Evolutionary conservation across 208 protist species (phyloP).

Genomic region (Leishmania amazonensis): DNA sequence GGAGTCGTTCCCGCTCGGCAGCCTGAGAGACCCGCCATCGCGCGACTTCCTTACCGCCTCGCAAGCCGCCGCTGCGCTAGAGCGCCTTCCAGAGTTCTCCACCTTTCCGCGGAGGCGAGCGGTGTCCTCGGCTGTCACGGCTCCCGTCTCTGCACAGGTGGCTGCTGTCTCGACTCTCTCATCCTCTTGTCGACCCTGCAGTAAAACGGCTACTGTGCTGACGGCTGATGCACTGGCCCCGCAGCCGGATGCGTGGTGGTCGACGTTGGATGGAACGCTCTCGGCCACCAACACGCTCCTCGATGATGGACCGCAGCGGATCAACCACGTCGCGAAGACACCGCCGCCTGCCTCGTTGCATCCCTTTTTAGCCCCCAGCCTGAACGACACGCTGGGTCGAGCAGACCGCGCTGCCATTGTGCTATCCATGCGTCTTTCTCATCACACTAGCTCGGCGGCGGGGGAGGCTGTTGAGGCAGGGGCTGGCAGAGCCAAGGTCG

Average conservation of each 20-base stretch:
- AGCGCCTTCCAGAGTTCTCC: slow-evolving; percentile 1
- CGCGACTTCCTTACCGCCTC: slow-evolving; percentile 3
- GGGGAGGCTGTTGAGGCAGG: not conserved
- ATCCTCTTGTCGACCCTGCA: not conserved
- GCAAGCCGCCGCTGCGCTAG: slow-evolving; percentile 8
- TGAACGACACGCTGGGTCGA: slow-evolving; percentile 55
- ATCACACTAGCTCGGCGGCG: not conserved
- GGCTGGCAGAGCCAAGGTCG: not conserved
- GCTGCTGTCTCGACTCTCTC: not conserved
- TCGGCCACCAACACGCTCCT: slow-evolving; percentile 14
- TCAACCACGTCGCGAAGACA: not conserved
- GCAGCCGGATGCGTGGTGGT: slow-evolving; percentile 30
- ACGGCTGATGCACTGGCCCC: not conserved
- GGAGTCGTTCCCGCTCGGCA: not conserved
- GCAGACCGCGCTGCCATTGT: slow-evolving; percentile 50
- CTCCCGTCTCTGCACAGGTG: not conserved
- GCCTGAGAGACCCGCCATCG: not conserved
- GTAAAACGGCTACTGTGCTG: not conserved
- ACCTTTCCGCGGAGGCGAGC: not conserved
- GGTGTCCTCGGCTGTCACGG: not conserved
- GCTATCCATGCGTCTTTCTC: slow-evolving; percentile 23
- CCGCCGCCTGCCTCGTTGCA: not conserved
- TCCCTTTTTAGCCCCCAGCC: slow-evolving; percentile 7
- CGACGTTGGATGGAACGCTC: slow-evolving; percentile 30
- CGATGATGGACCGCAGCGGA: not conserved